phyloP scores from a whole-genome alignment of 768 basidiomycete genomes.

The Clitopilus passeckerianus region DNA sequence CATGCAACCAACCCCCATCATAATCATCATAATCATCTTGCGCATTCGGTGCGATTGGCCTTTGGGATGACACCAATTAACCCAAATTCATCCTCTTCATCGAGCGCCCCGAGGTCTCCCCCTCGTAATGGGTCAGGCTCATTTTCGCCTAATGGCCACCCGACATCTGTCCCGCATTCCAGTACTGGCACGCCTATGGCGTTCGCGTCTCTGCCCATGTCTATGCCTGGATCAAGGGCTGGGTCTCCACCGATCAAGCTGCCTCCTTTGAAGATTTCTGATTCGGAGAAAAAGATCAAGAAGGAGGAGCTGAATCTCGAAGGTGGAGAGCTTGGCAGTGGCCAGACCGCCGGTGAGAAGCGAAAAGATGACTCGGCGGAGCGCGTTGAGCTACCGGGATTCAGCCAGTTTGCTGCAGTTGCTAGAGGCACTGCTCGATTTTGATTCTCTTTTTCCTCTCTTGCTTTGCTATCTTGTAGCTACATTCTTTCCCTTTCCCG shows the following conservation, averaged over 20 bases:
- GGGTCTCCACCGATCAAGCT: conserved; percentile 68
- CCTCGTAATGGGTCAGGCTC: conserved; percentile 1
- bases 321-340: conserved; percentile 5
- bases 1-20: conserved; percentile 17
- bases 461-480: not conserved
- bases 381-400: conserved; percentile 55
- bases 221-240: conserved; percentile 58
- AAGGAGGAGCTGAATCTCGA: conserved; percentile 3
- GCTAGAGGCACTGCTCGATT: conserved; percentile 14
- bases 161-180: conserved; percentile 9
- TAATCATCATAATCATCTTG: conserved; percentile 57
- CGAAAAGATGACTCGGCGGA: conserved; percentile 11
- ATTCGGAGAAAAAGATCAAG: conserved; percentile 17
- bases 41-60: conserved; percentile 79
- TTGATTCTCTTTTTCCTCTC: conserved; percentile 15
- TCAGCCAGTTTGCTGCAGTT: conserved; percentile 61
- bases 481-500: not conserved
- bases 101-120: conserved; percentile 6
- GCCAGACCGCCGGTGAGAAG: conserved; percentile 9
- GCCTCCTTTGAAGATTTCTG: conserved; percentile 50
- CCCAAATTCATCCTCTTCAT: conserved; percentile 3
- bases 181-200: conserved; percentile 11
- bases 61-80: conserved; percentile 89
- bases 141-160: conserved; percentile 13
- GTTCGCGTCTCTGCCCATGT: conserved; percentile 18